Evolutionary conservation across 176 grass and related monocot species (phyloP).

Genomic region (barley (Hordeum vulgare)): DNA sequence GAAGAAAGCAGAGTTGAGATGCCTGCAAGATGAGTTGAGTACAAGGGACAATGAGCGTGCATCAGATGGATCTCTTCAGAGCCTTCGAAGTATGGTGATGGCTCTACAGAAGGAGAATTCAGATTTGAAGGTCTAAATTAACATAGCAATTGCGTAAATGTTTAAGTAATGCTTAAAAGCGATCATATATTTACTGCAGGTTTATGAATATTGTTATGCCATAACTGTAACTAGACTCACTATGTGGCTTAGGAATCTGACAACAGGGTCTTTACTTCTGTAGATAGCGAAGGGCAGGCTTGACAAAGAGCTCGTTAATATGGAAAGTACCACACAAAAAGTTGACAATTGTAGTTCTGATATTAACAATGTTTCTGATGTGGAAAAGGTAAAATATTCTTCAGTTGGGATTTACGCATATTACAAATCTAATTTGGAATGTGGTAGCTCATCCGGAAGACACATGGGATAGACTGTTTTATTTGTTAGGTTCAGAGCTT

Average conservation of each 20-base stretch:
- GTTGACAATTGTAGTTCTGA: constrained; percentile 22
- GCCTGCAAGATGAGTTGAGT: constrained; percentile 49
- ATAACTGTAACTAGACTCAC: neutral
- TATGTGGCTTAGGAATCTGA: constrained; percentile 7
- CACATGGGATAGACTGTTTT: neutral
- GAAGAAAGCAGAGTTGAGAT: constrained; percentile 52
- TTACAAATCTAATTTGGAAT: neutral
- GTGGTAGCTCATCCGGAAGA: constrained; percentile 6
- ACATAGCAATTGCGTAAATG: neutral
- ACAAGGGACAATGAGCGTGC: constrained; percentile 31
- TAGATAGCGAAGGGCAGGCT: constrained; percentile 66
- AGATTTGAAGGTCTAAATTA: constrained; percentile 64
- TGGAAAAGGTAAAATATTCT: constrained; percentile 33
- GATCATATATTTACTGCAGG: neutral
- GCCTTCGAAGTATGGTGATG: constrained; percentile 45
- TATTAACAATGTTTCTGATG: constrained; percentile 21
- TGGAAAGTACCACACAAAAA: constrained; percentile 39
- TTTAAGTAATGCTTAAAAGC: neutral
- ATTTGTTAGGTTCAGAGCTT: neutral
- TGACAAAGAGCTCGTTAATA: constrained; percentile 31
- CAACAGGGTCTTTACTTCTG: constrained; percentile 6
- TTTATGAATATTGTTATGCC: neutral
- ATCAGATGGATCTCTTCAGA: constrained; percentile 46
- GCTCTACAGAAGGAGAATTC: constrained; percentile 77
- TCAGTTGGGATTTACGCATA: neutral